These are phyloP conservation scores for Verticillium zaregamsianum DNA, from an alignment of 2,329 filamentous ascomycete species.

Conservation along the genomic window DNA sequence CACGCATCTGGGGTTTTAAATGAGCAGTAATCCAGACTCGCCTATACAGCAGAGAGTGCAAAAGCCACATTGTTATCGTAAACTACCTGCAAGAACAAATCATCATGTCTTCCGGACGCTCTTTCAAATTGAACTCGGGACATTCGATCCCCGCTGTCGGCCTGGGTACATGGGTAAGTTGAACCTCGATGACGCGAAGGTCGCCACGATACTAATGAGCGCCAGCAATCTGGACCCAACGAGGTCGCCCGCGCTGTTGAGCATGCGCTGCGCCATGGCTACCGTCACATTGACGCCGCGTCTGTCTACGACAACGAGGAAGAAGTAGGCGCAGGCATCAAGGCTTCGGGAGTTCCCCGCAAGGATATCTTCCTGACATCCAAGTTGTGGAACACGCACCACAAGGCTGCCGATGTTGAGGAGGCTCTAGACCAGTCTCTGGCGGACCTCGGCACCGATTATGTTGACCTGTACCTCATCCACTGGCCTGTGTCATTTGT, in stretches of 20 bases:
- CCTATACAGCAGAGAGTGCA: slow-evolving; percentile 8
- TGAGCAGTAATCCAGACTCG: neutral
- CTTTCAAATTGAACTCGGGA: slow-evolving; percentile 25
- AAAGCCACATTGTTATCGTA: neutral
- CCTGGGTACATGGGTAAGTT: slow-evolving; percentile 26
- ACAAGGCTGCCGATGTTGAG: slow-evolving; percentile 21
- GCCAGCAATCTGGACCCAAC: slow-evolving; percentile 45
- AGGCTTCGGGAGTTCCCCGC: slow-evolving; percentile 38
- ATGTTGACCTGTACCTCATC: slow-evolving; percentile 38
- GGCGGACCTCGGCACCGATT: slow-evolving; percentile 23
- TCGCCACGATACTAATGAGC: neutral
- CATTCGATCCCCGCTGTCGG: slow-evolving; percentile 26
- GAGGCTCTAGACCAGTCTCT: slow-evolving; percentile 23
- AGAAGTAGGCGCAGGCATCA: slow-evolving; percentile 48
- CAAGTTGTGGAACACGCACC: slow-evolving; percentile 30
- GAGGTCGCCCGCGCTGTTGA: slow-evolving; percentile 46
- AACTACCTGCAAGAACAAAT: neutral
- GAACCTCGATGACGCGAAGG: neutral
- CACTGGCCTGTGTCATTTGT: slow-evolving; percentile 44
- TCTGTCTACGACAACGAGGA: slow-evolving; percentile 61
- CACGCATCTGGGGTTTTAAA: neutral
- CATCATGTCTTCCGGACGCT: slow-evolving; percentile 18
- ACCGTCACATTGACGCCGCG: slow-evolving; percentile 57
- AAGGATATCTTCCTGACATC: slow-evolving; percentile 41
- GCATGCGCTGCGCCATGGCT: slow-evolving; percentile 50